Evolutionary conservation across 106 monocot species (phyloP).

Genomic region (Triglochin maritima): DNA sequence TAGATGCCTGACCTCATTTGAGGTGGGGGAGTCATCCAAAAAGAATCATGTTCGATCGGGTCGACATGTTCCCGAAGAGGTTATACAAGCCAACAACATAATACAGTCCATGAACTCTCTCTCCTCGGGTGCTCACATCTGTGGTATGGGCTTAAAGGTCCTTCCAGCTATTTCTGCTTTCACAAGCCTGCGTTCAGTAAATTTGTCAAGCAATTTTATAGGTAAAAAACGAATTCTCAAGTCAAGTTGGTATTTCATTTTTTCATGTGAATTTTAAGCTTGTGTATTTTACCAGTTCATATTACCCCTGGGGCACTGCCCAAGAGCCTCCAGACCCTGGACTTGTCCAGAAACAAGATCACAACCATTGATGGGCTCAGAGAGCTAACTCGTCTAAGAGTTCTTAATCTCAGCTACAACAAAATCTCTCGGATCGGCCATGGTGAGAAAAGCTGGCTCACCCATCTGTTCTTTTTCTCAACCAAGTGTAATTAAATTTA

Average conservation of each 20-base stretch:
- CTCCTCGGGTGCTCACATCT: slow-evolving; percentile 61
- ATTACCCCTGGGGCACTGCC: slow-evolving; percentile 60
- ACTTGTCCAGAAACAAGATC: slow-evolving; percentile 86
- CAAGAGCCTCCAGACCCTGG: slow-evolving; percentile 67
- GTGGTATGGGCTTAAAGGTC: slow-evolving; percentile 62
- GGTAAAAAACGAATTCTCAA: slow-evolving; percentile 26
- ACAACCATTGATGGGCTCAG: slow-evolving; percentile 62
- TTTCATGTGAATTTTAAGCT: neutral
- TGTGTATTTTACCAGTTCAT: slow-evolving; percentile 27
- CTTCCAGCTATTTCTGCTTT: slow-evolving; percentile 72
- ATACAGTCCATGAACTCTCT: slow-evolving; percentile 60
- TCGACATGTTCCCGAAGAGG: slow-evolving; percentile 30
- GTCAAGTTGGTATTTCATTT: neutral
- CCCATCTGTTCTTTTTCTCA: neutral
- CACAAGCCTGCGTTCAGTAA: slow-evolving; percentile 61
- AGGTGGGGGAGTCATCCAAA: slow-evolving; percentile 39
- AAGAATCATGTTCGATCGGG: slow-evolving; percentile 16
- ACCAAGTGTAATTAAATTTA: neutral
- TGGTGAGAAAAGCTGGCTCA: slow-evolving; percentile 31
- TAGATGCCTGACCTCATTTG: slow-evolving; percentile 1
- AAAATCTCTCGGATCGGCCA: slow-evolving; percentile 74
- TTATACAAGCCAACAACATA: slow-evolving; percentile 50
- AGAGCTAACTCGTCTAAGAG: slow-evolving; percentile 64
- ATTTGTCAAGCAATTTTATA: slow-evolving; percentile 77
- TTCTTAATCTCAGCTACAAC: slow-evolving; percentile 90